Evolutionary conservation across 768 basidiomycete species (phyloP).

Genomic region (Trichaptum fuscoviolaceum): DNA sequence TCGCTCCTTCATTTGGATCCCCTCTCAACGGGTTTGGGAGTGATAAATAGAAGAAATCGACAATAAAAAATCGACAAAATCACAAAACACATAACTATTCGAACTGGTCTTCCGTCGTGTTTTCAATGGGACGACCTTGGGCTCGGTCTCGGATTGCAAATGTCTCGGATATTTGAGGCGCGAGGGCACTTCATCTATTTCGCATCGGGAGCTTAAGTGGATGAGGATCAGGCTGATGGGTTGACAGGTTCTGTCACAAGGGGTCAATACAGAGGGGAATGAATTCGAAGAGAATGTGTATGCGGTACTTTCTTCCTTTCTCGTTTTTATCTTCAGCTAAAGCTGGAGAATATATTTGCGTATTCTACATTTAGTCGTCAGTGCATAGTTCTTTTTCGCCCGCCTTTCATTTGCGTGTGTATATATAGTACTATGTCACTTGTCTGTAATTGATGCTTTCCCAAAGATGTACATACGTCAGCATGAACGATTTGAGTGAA

Average conservation of each 20-base stretch:
- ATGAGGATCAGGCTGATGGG: too few relatives aligned
- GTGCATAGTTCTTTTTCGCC: neutral
- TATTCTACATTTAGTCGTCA: neutral
- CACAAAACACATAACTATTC: neutral
- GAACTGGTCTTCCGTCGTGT: neutral
- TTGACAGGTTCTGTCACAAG: too few relatives aligned
- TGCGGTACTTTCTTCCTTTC: too few relatives aligned
- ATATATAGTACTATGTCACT: neutral
- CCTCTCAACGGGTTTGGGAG: neutral
- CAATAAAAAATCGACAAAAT: neutral
- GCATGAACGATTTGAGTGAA: neutral
- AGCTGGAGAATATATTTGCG: neutral
- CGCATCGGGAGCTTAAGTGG: too few relatives aligned
- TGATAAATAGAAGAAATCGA: neutral
- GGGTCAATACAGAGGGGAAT: too few relatives aligned
- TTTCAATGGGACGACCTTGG: too few relatives aligned
- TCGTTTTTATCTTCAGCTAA: neutral
- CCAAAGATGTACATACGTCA: neutral
- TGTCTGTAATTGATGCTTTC: neutral
- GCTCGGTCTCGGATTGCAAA: too few relatives aligned
- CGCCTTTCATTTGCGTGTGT: neutral
- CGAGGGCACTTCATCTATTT: too few relatives aligned
- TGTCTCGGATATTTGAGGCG: too few relatives aligned
- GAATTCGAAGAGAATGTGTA: too few relatives aligned
- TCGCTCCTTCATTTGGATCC: neutral